Conservation (phyloP, 805 yeast species). For the Saccharomyces kudriavzevii region DNA sequence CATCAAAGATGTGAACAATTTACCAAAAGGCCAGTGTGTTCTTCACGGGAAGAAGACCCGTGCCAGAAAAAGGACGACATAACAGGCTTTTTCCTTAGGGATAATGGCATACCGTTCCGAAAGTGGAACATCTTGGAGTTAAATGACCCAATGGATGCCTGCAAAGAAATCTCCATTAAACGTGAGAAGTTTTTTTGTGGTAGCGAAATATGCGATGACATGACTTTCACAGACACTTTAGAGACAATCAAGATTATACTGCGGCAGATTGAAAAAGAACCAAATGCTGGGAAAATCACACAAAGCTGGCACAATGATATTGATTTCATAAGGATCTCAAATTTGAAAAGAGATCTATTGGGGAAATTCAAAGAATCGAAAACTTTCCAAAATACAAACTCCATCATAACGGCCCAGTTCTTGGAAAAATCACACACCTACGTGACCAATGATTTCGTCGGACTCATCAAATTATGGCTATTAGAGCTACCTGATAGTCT, state of each 20-base stretch:
- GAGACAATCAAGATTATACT: slow-evolving; percentile 11
- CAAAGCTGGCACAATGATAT: slow-evolving; percentile 11
- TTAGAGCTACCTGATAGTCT: slow-evolving; percentile 55
- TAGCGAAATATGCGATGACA: slow-evolving; percentile 9
- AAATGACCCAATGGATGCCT: not conserved
- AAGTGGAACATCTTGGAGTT: slow-evolving; percentile 2
- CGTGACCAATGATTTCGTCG: slow-evolving; percentile 19
- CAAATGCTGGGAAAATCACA: slow-evolving; percentile 1
- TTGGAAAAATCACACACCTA: not conserved
- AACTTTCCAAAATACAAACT: not conserved
- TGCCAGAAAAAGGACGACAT: not conserved
- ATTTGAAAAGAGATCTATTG: slow-evolving; percentile 11
- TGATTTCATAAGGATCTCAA: slow-evolving; percentile 8
- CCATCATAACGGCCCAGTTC: not conserved
- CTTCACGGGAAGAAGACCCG: not conserved
- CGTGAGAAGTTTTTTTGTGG: slow-evolving; percentile 8
- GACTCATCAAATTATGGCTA: slow-evolving; percentile 45
- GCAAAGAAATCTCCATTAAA: not conserved
- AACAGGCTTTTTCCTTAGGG: slow-evolving; percentile 8
- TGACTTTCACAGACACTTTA: slow-evolving; percentile 6
- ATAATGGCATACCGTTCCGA: slow-evolving; percentile 7
- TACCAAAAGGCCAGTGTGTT: not conserved
- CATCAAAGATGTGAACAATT: not conserved
- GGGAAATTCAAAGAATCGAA: slow-evolving; percentile 3
- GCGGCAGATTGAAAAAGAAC: slow-evolving; percentile 1